A percentile compares a stretch with the other conserved stretches of the same genome.
phyloP scores from a whole-genome alignment of 331 rosid species.

The Arachis monticola region DNA sequence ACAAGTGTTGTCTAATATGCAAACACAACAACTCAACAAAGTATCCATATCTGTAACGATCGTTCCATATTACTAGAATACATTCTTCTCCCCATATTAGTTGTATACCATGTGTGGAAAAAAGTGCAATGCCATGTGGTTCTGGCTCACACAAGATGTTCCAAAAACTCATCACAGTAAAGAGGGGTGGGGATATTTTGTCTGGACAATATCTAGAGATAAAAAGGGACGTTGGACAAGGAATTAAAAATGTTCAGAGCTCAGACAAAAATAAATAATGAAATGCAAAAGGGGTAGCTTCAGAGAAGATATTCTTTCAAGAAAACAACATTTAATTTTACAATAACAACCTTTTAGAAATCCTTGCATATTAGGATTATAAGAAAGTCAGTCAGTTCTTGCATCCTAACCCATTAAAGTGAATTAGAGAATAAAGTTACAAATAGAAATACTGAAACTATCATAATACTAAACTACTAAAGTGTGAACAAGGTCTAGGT shows the following conservation, averaged over 20 bases:
- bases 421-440: conserved; percentile 1
- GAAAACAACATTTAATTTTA: conserved; percentile 11
- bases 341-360: not conserved
- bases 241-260: too few species aligned
- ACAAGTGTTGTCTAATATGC: too few species aligned
- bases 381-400: too few species aligned
- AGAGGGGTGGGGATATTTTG: not conserved
- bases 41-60: not conserved
- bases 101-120: not conserved
- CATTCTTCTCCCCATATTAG: conserved; percentile 17
- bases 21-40: too few species aligned
- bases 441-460: conserved; percentile 3
- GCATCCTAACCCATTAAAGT: conserved; percentile 16
- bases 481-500: conserved; percentile 12
- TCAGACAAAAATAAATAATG: not conserved
- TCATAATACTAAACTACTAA: not conserved
- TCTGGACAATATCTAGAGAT: conserved; percentile 10
- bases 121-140: not conserved
- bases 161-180: not conserved
- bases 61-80: conserved; percentile 1
- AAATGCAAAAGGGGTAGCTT: conserved; percentile 16
- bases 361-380: not conserved
- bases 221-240: not conserved
- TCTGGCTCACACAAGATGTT: conserved; percentile 17
- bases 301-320: conserved; percentile 12